Conservation (phyloP, 2,329 filamentous ascomycete genomes). For the Kalaharituber pfeilii region DNA sequence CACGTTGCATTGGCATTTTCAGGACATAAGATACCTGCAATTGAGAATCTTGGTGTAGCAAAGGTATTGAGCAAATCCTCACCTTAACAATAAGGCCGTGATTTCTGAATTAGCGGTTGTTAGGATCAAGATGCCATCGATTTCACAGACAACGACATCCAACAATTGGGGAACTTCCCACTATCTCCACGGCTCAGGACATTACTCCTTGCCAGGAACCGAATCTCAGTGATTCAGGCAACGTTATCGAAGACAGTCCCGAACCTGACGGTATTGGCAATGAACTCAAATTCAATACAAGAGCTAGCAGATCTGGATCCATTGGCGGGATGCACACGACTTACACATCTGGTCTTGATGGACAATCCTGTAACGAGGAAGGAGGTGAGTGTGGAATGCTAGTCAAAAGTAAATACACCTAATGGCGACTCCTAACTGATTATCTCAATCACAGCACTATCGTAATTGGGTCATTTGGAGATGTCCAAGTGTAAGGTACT, state of each 20-base stretch:
- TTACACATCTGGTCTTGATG: slow-evolving; percentile 65
- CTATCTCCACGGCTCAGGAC: slow-evolving; percentile 75
- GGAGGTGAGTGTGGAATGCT: slow-evolving; percentile 45
- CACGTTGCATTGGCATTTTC: slow-evolving; percentile 26
- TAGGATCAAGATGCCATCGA: slow-evolving; percentile 72
- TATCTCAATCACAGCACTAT: slow-evolving; percentile 48
- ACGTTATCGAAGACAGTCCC: slow-evolving; percentile 59
- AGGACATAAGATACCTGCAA: slow-evolving; percentile 95
- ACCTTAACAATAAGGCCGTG: too few species aligned
- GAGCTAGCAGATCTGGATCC: slow-evolving; percentile 80
- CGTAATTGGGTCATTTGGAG: slow-evolving; percentile 82
- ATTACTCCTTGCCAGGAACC: slow-evolving; percentile 76
- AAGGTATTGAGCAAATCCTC: slow-evolving; percentile 43
- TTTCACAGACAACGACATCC: slow-evolving; percentile 95
- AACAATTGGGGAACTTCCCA: slow-evolving; percentile 77
- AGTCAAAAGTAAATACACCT: not conserved
- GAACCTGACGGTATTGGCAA: slow-evolving; percentile 61
- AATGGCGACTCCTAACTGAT: too few species aligned
- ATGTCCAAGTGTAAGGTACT: slow-evolving; percentile 66
- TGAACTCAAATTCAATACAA: slow-evolving; percentile 63
- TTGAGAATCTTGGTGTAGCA: slow-evolving; percentile 94
- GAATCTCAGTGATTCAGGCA: slow-evolving; percentile 64
- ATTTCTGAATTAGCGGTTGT: too few species aligned
- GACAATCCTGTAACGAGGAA: slow-evolving; percentile 86
- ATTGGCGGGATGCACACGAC: slow-evolving; percentile 46